Base-by-base conservation (phyloP, 2,329 filamentous ascomycete species). In the Ophiostoma sp. region DNA sequence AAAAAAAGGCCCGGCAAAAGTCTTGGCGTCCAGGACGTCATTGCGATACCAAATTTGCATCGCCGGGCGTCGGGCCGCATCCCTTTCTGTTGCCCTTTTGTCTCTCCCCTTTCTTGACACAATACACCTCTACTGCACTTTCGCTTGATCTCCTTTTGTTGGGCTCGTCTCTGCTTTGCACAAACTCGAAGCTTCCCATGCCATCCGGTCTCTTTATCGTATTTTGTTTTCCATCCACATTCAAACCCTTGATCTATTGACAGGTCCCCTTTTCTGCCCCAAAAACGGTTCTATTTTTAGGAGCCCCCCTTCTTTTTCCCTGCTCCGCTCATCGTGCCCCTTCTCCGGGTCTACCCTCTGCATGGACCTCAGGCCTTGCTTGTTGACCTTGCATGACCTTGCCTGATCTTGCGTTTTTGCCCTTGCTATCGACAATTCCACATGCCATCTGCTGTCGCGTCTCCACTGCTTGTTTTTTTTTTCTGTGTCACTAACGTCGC, bases 211-310 rank as follows among this genome's bases (percentile, higher is more conserved):
- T 6, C 19, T 19, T 70, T 17, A 3, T 36, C 11, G 39, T 2
- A 50, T 63, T 42, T 52, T 25, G 25, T 28, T n/a, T 57, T 70
- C 36, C 19, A n/a, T 69, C n/a, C 52, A 19, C 63, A 48, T 25
- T 72, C 19, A 50, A 39, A 36, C 15, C 57, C 69, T 33, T 48
- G 42, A 48, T 48, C 9, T n/a, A 50, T 73, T 70, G 42, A 59
- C 66, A 59, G 68, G 50, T 57, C 52, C 72, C 69, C 61, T 52
- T 69, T 69, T 74, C 61, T 74, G 36, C 61, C 61, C 61, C 64
- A 31, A 33, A 48, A 42, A 28, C 69, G 31, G 61, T 71, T 74
- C 72, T 74, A 71, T 74, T 74, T 71, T 71, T 71, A 72, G 72
- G 69, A 68, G 45, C n/a, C 57, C 63, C 57, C 70, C 19, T 64